A percentile compares a stretch with the other conserved stretches of the same genome.
Conservation (phyloP, 2,329 filamentous ascomycete species). For the Aspergillaceae sp. region DNA sequence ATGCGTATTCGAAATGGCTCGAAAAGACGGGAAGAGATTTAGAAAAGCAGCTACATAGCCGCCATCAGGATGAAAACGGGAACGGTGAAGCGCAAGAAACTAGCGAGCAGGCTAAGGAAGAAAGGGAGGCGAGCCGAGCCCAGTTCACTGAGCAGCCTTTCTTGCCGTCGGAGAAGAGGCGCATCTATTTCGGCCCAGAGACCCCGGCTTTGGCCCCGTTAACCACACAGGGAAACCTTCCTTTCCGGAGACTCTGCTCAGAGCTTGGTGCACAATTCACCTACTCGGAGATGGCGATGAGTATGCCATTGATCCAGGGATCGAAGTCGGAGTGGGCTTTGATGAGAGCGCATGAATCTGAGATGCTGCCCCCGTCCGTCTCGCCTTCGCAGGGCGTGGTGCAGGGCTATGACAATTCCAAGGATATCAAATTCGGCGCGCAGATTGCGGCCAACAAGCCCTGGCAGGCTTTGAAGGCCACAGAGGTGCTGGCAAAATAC, state of each 20-base stretch:
- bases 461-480: constrained; percentile 80
- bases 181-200: constrained; percentile 86
- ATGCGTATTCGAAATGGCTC: constrained; percentile 69
- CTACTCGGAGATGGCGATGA: constrained; percentile 98
- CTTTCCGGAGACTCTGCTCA: constrained; percentile 82
- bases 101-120: constrained; percentile 32
- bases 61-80: constrained; percentile 30
- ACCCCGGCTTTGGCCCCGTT: constrained; percentile 90
- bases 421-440: constrained; percentile 79
- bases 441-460: constrained; percentile 91
- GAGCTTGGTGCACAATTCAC: constrained; percentile 86
- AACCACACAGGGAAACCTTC: constrained; percentile 93
- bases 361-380: constrained; percentile 64
- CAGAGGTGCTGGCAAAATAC: constrained; percentile 67
- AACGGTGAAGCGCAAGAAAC: constrained; percentile 17
- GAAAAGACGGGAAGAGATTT: constrained; percentile 51
- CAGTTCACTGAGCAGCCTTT: constrained; percentile 79
- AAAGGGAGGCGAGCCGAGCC: constrained; percentile 62
- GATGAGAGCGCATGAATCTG: constrained; percentile 82
- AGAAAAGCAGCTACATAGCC: constrained; percentile 43
- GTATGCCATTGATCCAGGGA: constrained; percentile 79
- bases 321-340: constrained; percentile 90
- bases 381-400: constrained; percentile 49
- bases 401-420: constrained; percentile 68
- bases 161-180: constrained; percentile 83